Percentiles rank a stretch among this genome's conserved stretches.
phyloP scores from a whole-genome alignment of 2,329 filamentous ascomycete species.

The Cordyceps militaris region DNA sequence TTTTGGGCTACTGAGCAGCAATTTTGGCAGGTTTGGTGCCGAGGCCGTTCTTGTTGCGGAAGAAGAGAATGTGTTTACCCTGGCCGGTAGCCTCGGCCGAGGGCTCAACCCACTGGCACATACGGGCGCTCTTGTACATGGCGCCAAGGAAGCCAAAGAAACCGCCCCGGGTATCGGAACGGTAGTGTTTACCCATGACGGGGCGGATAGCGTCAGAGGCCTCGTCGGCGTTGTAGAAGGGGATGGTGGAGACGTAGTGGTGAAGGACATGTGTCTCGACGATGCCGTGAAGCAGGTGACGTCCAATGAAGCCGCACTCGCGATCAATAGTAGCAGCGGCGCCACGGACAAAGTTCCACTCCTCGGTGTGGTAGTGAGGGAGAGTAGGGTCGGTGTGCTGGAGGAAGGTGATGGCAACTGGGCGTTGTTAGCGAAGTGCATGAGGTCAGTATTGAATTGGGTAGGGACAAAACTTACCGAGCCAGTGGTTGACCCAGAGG shows the following conservation, averaged over 20 bases:
- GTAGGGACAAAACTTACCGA: constrained; percentile 57
- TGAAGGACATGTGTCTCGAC: constrained; percentile 97
- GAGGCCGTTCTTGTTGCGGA: constrained; percentile 86
- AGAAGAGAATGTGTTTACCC: constrained; percentile 83
- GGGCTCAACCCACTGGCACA: constrained; percentile 98
- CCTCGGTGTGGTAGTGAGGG: constrained; percentile 78
- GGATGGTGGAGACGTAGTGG: constrained; percentile 94
- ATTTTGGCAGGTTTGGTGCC: constrained; percentile 44
- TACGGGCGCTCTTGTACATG: constrained; percentile 72
- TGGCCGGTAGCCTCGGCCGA: constrained; percentile 73
- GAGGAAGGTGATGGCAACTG: constrained; percentile 93
- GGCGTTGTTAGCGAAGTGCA: constrained; percentile 18
- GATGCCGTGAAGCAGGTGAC: constrained; percentile 80
- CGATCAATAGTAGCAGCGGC: constrained; percentile 94
- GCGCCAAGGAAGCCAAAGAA: constrained; percentile 75
- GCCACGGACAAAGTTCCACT: constrained; percentile 91
- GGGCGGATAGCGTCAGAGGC: constrained; percentile 89
- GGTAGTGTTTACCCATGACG: constrained; percentile 95
- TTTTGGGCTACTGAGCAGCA: not conserved
- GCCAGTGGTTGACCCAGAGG: constrained; percentile 98
- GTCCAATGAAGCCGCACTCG: constrained; percentile 93
- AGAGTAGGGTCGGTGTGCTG: constrained; percentile 95
- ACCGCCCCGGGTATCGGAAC: constrained; percentile 70
- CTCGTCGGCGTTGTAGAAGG: constrained; percentile 95
- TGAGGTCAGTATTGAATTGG: constrained; percentile 12